Base-by-base conservation (phyloP, 164 flowering plant species). In the Macadamia tetraphylla region DNA sequence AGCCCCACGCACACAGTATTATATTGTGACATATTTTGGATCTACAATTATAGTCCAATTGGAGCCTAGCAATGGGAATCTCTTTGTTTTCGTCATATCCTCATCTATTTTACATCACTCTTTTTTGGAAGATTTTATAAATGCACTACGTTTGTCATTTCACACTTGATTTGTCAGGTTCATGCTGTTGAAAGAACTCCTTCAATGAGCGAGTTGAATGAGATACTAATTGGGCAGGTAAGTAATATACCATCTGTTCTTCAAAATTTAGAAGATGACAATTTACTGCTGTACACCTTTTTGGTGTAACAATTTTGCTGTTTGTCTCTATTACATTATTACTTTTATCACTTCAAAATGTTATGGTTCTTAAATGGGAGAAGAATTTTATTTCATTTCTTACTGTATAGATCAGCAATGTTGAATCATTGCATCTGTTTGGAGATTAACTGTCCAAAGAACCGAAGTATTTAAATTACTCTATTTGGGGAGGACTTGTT, bases 221-320 rank as follows among this genome's bases (percentile, higher is more conserved):
- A 95, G 74, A 89, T 95, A 74, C 92, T 95, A 69, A 80, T 92
- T 70, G 92, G 93, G 55, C 98, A 95, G 99, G 99, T 95, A 88
- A 62, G 23, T 43, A 40, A 1, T 10, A 3, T 46, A 3, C 3
- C 6, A 48, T 35, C 29, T 31, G 35, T 30, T 14, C 6, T n/a
- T 42, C 10, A 12, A 57, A 58, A 40, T 64, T 9, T 42, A 29
- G 44, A 44, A n/a, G 63, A 13, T 29, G 35, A 43, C 15, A 14
- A 29, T 53, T 62, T 18, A 10, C 49, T 48, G 48, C 23, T 15
- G 10, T 29, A 0, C 29, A 31, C 40, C 29, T 70, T 56, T 14
- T 31, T 29, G 23, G 30, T 58, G 3, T 29, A 9, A 31, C 29
- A n/a, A 51, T 44, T 60, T 7, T 11, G 9, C 17, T 68, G 35